Conservation (phyloP, 2,329 filamentous ascomycete genomes). For the Mollisia scopiformis region DNA sequence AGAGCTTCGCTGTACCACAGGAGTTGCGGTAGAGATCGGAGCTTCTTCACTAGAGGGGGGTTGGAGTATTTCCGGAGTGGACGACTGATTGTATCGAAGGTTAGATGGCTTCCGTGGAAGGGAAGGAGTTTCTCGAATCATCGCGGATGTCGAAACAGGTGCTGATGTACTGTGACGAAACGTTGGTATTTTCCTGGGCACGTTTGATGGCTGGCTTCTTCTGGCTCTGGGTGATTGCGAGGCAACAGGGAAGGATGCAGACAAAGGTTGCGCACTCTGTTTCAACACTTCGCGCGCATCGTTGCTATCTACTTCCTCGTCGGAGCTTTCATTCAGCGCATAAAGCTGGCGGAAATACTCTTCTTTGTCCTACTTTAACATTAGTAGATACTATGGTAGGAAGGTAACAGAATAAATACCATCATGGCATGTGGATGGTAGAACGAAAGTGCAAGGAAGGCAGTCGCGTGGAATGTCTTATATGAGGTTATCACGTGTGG, state of each 20-base stretch:
- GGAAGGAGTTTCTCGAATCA: constrained; percentile 18
- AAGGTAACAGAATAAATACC: neutral
- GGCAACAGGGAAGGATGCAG: constrained; percentile 42
- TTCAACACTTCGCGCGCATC: constrained; percentile 19
- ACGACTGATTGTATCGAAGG: constrained; percentile 27
- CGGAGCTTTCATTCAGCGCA: constrained; percentile 30
- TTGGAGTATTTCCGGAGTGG: constrained; percentile 15
- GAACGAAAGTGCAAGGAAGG: neutral
- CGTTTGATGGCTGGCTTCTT: constrained; percentile 11
- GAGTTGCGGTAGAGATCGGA: neutral
- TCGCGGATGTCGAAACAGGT: constrained; percentile 18
- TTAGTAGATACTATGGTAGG: neutral
- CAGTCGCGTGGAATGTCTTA: neutral
- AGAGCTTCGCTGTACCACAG: constrained; percentile 17
- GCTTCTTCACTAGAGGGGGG: neutral
- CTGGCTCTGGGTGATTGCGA: constrained; percentile 26
- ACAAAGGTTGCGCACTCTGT: constrained; percentile 5
- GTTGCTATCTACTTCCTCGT: constrained; percentile 29
- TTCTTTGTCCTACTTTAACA: constrained; percentile 18
- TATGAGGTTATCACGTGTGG: neutral
- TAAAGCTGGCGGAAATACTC: constrained; percentile 32
- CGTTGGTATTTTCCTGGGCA: constrained; percentile 21
- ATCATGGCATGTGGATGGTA: neutral
- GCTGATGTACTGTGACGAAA: constrained; percentile 29
- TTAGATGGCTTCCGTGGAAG: constrained; percentile 21